Base-by-base conservation (phyloP, 2,329 filamentous ascomycete species). In the Exophiala oligosperma region DNA sequence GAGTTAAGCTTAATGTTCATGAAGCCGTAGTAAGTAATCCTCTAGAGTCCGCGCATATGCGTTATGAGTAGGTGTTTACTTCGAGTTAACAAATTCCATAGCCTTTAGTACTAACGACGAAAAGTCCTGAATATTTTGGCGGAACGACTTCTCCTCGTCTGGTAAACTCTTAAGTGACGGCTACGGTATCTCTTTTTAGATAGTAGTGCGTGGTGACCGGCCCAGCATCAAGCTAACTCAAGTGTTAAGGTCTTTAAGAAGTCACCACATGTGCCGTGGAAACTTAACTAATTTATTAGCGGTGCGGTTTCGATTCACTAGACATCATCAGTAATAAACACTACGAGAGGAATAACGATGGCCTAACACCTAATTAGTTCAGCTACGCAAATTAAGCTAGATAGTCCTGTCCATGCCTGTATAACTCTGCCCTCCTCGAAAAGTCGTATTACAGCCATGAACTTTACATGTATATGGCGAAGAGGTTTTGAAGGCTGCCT, bases 201-300 rank as follows among this genome's bases (percentile, higher is more conserved):
- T 5, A 35, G 32, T 11, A 26, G 23, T 37, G 26, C 58, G 40
- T 12, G 23, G n/a, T 14, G 40, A 43, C 14, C 57, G 62, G 43
- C 62, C 62, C 14, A 64, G 50, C 7, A 64, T 37, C 48, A 62
- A 58, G 23, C 59, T 64, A 21, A 64, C 46, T 28, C 53, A 49
- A 21, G 43, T 35, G n/a, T 64, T 59, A 24, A 64, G 57, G 17
- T 62, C 59, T 7, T 57, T 38, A 7, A 64, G 49, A 7, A 60
- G 57, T 59, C 62, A 62, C 54, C 59, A 64, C 17, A 64, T 50
- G 8, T 53, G 52, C 3, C 62, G 62, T n/a, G 55, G 29, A 43
- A 50, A 40, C 40, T 62, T 9, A 2, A 35, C 54, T 11, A 37
- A 14, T 21, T 52, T 49, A 21, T 29, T 21, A 9, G 23, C n/a